Base-by-base conservation (phyloP, 768 basidiomycete species). In the Grammothele lineata region DNA sequence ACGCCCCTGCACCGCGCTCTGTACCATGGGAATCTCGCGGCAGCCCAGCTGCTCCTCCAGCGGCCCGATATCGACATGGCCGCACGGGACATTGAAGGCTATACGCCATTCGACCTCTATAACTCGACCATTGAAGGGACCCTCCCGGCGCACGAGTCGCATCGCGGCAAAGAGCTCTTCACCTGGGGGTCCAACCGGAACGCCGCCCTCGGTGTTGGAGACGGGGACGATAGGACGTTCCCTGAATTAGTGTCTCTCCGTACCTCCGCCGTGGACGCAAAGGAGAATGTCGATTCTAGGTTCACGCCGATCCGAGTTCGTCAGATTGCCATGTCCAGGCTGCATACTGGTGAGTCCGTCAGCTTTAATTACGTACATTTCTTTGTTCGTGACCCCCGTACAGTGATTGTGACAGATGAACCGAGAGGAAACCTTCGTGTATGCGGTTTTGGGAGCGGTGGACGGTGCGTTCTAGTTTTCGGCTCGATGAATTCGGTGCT, bases 91-190 rank as follows among this genome's bases (percentile, higher is more conserved):
- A 59, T 71, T 23, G 95, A 97, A 56, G 95, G 89, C 0, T 87
- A 94, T 63, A 92, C 91, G 0, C 83, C 92, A 0, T 92, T 92
- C 51, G 94, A 98, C 60, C 67, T 98, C 26, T 96, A 92, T 68
- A 97, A 97, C 61, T 86, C 87, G 3, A 95, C 92, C 0, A 68
- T 95, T 51, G 73, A 78, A 60, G 86, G 78, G 23, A 88, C 87
- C 3, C 80, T 81, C 48, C 86, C 85, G 25, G 63, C 67, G 45
- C 44, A 44, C 45, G 56, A 72, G 8, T 40, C n/a, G 3, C 35
- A 38, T 18, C 48, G 48, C 21, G 63, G 49, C 33, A 30, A 76
- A 1, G 90, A 94, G 37, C 65, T 98, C 9, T 85, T 80, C 56
- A 91, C 87, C 4, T 96, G 92, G 93, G 93, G 94, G 27, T 70